These are phyloP conservation scores for Nicotiana otophora DNA, from an alignment of 257 asterid genomes.

Conservation along the genomic window DNA sequence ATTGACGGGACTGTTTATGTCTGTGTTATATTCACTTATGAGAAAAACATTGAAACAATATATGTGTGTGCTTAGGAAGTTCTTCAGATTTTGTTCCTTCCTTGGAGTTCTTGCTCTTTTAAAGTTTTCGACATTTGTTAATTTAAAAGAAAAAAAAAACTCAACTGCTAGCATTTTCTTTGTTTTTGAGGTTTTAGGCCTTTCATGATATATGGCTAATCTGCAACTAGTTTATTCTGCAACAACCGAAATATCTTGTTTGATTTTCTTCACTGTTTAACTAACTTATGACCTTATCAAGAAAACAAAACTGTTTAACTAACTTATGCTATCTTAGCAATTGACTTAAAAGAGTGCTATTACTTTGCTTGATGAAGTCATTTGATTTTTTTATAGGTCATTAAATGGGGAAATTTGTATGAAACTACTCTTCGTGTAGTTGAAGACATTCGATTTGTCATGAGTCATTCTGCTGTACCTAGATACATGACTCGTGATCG, in stretches of 20 bases:
- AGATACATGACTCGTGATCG: slow-evolving; percentile 56
- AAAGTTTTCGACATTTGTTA: neutral
- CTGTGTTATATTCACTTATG: neutral
- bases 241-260: slow-evolving; percentile 1
- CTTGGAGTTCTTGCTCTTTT: neutral
- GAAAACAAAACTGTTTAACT: neutral
- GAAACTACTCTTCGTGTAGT: slow-evolving; percentile 78
- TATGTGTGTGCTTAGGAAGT: neutral
- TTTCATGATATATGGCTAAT: neutral
- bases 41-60: neutral
- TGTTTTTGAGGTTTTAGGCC: neutral
- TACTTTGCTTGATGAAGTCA: slow-evolving; percentile 10
- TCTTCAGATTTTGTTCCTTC: neutral
- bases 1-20: neutral
- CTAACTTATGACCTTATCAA: no score
- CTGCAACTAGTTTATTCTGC: neutral
- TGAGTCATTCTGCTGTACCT: slow-evolving; percentile 85
- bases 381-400: slow-evolving; percentile 52
- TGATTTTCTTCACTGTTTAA: neutral
- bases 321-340: neutral
- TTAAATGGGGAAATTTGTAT: slow-evolving; percentile 65
- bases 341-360: neutral
- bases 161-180: neutral
- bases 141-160: neutral
- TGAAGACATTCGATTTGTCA: slow-evolving; percentile 82